Base-by-base conservation (phyloP, 495 filamentous ascomycete genomes). In the Hypoxylon lienhwacheense region DNA sequence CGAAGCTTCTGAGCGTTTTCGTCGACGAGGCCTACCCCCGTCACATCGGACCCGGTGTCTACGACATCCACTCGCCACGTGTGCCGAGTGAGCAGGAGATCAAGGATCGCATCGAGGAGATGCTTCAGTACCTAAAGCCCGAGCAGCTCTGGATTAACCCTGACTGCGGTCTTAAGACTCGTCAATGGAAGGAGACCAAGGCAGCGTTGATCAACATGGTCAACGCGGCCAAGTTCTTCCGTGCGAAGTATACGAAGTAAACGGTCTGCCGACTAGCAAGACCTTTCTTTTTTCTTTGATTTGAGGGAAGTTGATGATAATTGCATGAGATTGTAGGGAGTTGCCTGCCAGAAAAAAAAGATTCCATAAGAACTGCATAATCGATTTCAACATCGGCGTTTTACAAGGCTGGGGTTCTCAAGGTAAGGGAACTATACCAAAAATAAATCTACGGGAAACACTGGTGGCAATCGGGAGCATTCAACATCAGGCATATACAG, bases 91-190 rank as follows among this genome's bases (percentile, higher is more conserved):
- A 96, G 84, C 78, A 91, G 74, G 93, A 98, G 85, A 95, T 98
- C 84, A 91, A 89, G 84, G 88, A 88, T 72, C 85, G 95, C 69
- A 87, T 97, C 71, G 82, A 86, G 70, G 92, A 98, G 86, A 97
- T 98, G 93, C 84, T 97, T 46, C 74, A 86, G 74, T 92, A 87
- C 82, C 87, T 96, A 73, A 86, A 84, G 76, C 89, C 90, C 31
- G 88, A 96, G 54, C 91, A 97, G 80, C 88, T 97, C 73, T 97
- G 91, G 91, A 85, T 96, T 79, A 91, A 97, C 81, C 93, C 95
- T 53, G 93, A 98, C 77, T 98, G 93, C 68, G 93, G 93, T 78
- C 83, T 98, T 31, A 98, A 98, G 87, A 98, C 93, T 62, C 87
- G 93, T 61, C 84, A 90, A 77, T 96, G 90, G 91, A 79, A 84